Percentiles rank a stretch among this genome's conserved stretches.
phyloP scores from a whole-genome alignment of 805 yeast genomes.

The Candida peoriensis region DNA sequence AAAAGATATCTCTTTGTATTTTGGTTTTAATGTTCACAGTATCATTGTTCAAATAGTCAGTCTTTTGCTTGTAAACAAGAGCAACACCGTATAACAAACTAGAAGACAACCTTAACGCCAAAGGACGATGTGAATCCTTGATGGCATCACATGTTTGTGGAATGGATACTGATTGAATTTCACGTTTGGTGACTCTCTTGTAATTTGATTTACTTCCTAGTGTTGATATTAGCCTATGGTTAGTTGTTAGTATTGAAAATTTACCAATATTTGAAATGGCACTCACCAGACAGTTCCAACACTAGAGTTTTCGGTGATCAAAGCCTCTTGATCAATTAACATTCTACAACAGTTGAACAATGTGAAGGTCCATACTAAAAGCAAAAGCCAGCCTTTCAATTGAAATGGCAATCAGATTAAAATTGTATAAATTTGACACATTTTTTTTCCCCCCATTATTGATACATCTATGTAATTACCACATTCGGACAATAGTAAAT shows the following conservation, averaged over 20 bases:
- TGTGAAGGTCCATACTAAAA: neutral
- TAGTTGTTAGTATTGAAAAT: constrained; percentile 2
- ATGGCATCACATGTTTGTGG: constrained; percentile 36
- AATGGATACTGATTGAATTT: constrained; percentile 34
- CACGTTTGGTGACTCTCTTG: constrained; percentile 27
- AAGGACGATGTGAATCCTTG: constrained; percentile 15
- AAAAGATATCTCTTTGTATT: constrained; percentile 19
- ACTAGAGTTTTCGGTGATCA: constrained; percentile 21
- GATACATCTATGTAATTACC: neutral
- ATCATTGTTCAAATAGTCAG: constrained; percentile 35
- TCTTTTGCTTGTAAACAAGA: constrained; percentile 42
- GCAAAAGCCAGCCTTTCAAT: neutral
- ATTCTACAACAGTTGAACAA: too few species aligned
- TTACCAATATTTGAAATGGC: constrained; percentile 1
- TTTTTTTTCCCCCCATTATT: too few species aligned
- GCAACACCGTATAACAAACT: constrained; percentile 42
- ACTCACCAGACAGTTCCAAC: constrained; percentile 28
- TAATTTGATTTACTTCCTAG: constrained; percentile 31
- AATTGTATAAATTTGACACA: too few species aligned
- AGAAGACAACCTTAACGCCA: constrained; percentile 31
- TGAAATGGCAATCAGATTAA: neutral
- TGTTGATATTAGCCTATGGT: constrained; percentile 33
- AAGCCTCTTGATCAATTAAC: constrained; percentile 17
- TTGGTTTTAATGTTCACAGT: constrained; percentile 18
- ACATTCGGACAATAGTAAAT: neutral